Conservation (phyloP, 2,329 filamentous ascomycete genomes). For the Zarea fungicola region DNA sequence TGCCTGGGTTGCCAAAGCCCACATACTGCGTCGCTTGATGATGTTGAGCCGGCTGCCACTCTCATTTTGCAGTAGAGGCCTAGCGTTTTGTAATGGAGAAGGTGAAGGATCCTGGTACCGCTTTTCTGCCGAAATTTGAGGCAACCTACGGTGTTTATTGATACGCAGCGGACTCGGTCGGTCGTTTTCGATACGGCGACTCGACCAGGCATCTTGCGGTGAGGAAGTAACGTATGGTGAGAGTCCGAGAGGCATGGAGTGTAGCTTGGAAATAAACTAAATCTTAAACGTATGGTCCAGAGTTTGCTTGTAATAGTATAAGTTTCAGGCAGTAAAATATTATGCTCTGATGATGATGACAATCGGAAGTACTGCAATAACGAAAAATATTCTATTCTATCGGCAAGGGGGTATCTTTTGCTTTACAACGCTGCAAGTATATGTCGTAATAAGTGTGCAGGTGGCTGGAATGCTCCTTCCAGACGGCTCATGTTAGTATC, state of each 20-base stretch:
- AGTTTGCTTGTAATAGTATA: conserved; percentile 5
- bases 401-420: conserved; percentile 9
- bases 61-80: background rate
- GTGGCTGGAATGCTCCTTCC: background rate
- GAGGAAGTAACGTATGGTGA: conserved; percentile 12
- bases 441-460: background rate
- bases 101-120: conserved; percentile 14
- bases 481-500: background rate
- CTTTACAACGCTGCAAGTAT: conserved; percentile 1
- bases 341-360: conserved; percentile 6
- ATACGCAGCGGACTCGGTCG: conserved; percentile 46
- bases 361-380: conserved; percentile 3
- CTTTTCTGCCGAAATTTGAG: conserved; percentile 17
- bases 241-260: conserved; percentile 6
- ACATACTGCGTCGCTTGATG: conserved; percentile 2
- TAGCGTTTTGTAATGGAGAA: background rate
- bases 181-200: conserved; percentile 19
- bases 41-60: conserved; percentile 1
- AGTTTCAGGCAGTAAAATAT: conserved; percentile 3
- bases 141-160: conserved; percentile 32
- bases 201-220: conserved; percentile 18
- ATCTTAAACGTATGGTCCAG: background rate
- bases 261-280: background rate
- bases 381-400: background rate
- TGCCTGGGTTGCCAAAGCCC: background rate